Evolutionary conservation across 768 basidiomycete genomes (phyloP).

Genomic region (Paxillus rubicundulus): DNA sequence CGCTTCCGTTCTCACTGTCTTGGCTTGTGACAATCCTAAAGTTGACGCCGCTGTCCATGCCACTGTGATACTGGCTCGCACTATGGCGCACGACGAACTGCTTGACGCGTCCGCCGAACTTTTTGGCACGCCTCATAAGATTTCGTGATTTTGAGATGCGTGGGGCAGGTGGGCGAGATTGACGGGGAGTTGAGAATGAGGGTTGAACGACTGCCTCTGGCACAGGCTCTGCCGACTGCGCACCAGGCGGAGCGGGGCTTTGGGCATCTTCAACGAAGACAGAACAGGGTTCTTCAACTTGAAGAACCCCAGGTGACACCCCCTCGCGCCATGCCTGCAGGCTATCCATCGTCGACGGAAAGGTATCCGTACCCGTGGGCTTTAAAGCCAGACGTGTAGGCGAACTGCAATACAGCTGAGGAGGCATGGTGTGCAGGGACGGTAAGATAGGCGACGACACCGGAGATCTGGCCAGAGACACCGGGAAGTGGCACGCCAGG

Average conservation of each 20-base stretch:
- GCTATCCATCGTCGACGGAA: slow-evolving; percentile 29
- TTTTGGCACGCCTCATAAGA: slow-evolving; percentile 27
- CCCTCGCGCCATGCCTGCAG: slow-evolving; percentile 30
- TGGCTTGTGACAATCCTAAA: slow-evolving; percentile 19
- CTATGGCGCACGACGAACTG: slow-evolving; percentile 20
- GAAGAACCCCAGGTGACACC: slow-evolving; percentile 16
- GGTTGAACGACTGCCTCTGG: slow-evolving; percentile 7
- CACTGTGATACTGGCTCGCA: slow-evolving; percentile 9
- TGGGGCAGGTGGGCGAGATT: neutral
- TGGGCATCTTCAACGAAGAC: slow-evolving; percentile 13
- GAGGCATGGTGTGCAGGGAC: slow-evolving; percentile 15
- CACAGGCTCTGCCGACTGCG: slow-evolving; percentile 5
- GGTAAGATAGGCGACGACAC: slow-evolving; percentile 10
- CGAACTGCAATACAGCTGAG: slow-evolving; percentile 6
- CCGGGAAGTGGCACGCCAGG: slow-evolving; percentile 12
- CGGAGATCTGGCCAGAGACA: slow-evolving; percentile 16
- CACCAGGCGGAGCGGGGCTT: neutral
- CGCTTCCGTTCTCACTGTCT: slow-evolving; percentile 31
- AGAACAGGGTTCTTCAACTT: slow-evolving; percentile 13
- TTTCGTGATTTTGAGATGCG: slow-evolving; percentile 12
- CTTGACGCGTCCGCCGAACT: slow-evolving; percentile 28
- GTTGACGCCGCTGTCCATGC: slow-evolving; percentile 20
- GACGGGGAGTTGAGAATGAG: slow-evolving; percentile 3
- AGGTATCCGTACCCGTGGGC: slow-evolving; percentile 31
- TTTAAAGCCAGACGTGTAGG: slow-evolving; percentile 19